Conservation (phyloP, 2,329 filamentous ascomycete genomes). For the Hypoxylon sp. region DNA sequence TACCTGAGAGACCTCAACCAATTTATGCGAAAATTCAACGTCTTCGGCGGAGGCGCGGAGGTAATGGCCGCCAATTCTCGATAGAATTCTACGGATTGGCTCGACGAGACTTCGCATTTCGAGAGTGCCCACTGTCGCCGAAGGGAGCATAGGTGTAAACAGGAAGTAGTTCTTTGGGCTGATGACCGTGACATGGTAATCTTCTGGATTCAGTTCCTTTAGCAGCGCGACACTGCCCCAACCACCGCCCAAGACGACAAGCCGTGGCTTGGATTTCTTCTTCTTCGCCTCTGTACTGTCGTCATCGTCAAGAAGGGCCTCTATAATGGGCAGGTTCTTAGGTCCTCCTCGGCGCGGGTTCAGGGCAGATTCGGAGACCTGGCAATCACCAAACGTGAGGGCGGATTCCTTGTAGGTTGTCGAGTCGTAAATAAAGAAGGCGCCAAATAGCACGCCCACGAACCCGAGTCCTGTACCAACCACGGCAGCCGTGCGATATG, state of each 20-base stretch:
- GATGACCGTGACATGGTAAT: constrained; percentile 95
- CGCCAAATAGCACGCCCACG: constrained; percentile 72
- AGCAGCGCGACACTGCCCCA: constrained; percentile 94
- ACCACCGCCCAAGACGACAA: constrained; percentile 92
- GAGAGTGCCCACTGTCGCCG: constrained; percentile 93
- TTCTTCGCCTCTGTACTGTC: constrained; percentile 74
- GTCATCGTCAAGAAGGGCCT: constrained; percentile 88
- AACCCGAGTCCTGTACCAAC: constrained; percentile 79
- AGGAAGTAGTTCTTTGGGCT: constrained; percentile 96
- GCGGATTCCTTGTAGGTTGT: constrained; percentile 81
- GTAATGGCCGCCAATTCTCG: constrained; percentile 84
- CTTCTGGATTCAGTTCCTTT: constrained; percentile 87
- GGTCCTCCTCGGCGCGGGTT: constrained; percentile 84
- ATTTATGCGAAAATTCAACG: constrained; percentile 88
- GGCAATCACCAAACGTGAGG: constrained; percentile 71
- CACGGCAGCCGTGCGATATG: constrained; percentile 74
- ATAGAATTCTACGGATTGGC: constrained; percentile 85
- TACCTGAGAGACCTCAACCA: constrained; percentile 83
- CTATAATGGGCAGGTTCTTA: constrained; percentile 92
- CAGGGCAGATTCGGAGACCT: constrained; percentile 84
- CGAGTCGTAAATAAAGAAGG: constrained; percentile 94
- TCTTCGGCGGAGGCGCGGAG: constrained; percentile 86
- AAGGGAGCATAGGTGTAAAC: constrained; percentile 97
- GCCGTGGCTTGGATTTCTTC: constrained; percentile 85
- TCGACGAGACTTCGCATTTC: constrained; percentile 92